Percentiles rank a stretch among this genome's conserved stretches.
Evolutionary conservation across 768 basidiomycete species (phyloP).

Genomic region (Rhodotorula kratochvilovae): DNA sequence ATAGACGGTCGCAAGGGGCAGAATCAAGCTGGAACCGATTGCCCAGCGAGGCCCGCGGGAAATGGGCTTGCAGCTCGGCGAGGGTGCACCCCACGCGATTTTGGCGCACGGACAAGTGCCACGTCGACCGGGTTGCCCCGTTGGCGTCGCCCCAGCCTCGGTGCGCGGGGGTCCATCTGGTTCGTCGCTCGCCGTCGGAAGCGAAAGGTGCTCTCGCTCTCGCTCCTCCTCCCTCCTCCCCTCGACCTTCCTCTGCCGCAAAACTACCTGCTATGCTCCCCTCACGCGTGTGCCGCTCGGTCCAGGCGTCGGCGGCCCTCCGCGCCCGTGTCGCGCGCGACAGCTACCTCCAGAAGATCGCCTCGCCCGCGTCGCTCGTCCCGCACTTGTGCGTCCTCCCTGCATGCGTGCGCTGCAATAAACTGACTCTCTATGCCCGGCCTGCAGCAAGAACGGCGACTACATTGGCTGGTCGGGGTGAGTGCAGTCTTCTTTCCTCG

Average conservation of each 20-base stretch:
- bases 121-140: too few relatives aligned
- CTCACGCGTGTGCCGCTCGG: not conserved
- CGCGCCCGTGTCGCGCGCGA: slow-evolving; percentile 10
- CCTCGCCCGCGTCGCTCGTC: slow-evolving; percentile 5
- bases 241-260: not conserved
- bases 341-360: slow-evolving; percentile 13
- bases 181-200: too few relatives aligned
- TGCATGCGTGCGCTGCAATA: not conserved
- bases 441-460: slow-evolving; percentile 22
- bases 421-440: not conserved
- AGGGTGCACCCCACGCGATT: too few relatives aligned
- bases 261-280: slow-evolving; percentile 12
- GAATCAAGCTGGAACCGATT: too few relatives aligned
- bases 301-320: slow-evolving; percentile 4
- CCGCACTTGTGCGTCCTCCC: not conserved
- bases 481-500: not conserved
- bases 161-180: too few relatives aligned
- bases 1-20: too few relatives aligned
- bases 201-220: not conserved
- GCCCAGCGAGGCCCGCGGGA: too few relatives aligned
- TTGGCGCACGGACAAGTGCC: too few relatives aligned
- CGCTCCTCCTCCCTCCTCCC: not conserved
- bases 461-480: slow-evolving; percentile 33
- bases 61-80: too few relatives aligned
- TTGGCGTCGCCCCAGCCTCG: too few relatives aligned